Percentiles rank a stretch among this genome's conserved stretches.
These are phyloP conservation scores for Phytophthora hibernalis DNA, from an alignment of 352 stramenopile genomes.

Conservation along the genomic window DNA sequence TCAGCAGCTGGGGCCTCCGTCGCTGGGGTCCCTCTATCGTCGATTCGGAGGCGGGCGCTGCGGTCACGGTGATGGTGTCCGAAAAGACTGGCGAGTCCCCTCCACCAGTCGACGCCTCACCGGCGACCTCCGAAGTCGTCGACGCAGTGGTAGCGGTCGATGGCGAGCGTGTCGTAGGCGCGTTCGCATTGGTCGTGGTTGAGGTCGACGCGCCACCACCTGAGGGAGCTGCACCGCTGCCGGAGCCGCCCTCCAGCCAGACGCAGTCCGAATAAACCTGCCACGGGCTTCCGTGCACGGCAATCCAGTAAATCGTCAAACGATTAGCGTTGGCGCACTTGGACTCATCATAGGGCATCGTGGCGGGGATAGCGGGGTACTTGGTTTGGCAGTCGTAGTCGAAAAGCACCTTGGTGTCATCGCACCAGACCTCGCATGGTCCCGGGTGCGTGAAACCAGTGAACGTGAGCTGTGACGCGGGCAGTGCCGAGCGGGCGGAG, in stretches of 20 bases:
- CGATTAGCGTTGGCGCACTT: constrained; percentile 55
- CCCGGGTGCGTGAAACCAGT: constrained; percentile 64
- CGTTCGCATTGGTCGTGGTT: constrained; percentile 7
- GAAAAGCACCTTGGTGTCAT: constrained; percentile 58
- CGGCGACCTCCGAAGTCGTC: constrained; percentile 6
- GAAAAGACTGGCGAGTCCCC: not conserved
- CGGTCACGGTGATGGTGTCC: not conserved
- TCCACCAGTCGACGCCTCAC: not conserved
- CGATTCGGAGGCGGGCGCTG: not conserved
- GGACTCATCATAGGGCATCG: constrained; percentile 49
- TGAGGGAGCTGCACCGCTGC: constrained; percentile 25
- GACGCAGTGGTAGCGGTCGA: constrained; percentile 13
- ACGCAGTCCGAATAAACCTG: constrained; percentile 67
- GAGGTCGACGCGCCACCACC: constrained; percentile 17
- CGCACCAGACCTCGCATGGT: constrained; percentile 69
- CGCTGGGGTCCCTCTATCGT: not conserved
- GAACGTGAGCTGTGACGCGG: constrained; percentile 46
- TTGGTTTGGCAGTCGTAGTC: constrained; percentile 55
- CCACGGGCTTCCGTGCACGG: constrained; percentile 55
- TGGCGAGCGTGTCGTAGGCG: no score
- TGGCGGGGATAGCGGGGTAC: constrained; percentile 40
- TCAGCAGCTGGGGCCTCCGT: constrained; percentile 1
- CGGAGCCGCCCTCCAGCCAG: constrained; percentile 40
- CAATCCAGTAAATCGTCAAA: constrained; percentile 69
- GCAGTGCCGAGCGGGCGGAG: constrained; percentile 42